Evolutionary conservation across 2,329 filamentous ascomycete species (phyloP).

Genomic region (Penicillium decumbens): DNA sequence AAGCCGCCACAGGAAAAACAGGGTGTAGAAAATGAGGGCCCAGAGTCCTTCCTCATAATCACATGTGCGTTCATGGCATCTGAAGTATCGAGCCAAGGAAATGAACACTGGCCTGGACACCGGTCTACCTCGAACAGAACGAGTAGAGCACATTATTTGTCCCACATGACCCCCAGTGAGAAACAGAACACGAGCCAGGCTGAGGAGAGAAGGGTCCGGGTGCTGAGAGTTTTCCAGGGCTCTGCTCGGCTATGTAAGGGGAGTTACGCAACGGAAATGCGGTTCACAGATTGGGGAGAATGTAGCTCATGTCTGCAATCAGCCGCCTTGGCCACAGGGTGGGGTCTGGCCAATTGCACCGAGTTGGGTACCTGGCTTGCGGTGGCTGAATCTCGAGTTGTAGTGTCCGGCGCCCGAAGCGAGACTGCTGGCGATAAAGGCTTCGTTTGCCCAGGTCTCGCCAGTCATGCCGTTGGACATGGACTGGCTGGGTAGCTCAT

Average conservation of each 20-base stretch:
- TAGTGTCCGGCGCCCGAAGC: conserved; percentile 24
- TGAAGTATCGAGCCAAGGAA: not conserved
- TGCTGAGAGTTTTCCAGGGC: not conserved
- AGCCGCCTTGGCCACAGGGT: conserved; percentile 47
- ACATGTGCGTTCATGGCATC: not conserved
- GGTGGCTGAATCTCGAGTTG: conserved; percentile 23
- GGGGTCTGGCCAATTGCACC: conserved; percentile 46
- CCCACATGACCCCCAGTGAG: not conserved
- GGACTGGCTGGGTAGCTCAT: conserved; percentile 24
- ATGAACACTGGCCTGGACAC: not conserved
- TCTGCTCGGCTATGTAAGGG: not conserved
- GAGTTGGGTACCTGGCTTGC: conserved; percentile 32
- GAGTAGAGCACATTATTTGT: not conserved
- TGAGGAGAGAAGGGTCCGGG: not conserved
- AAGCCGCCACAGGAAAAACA: conserved; percentile 4
- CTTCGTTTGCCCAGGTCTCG: conserved; percentile 35
- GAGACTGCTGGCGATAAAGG: conserved; percentile 33
- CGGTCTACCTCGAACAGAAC: not conserved
- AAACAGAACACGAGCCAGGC: not conserved
- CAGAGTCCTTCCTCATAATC: not conserved
- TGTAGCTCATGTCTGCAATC: conserved; percentile 21
- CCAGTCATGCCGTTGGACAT: conserved; percentile 27
- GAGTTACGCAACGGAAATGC: conserved; percentile 1
- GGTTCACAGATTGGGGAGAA: not conserved
- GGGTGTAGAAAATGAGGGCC: not conserved